Evolutionary conservation across 176 grass and related monocot genomes (phyloP).

Genomic region (Oryza officinalis): DNA sequence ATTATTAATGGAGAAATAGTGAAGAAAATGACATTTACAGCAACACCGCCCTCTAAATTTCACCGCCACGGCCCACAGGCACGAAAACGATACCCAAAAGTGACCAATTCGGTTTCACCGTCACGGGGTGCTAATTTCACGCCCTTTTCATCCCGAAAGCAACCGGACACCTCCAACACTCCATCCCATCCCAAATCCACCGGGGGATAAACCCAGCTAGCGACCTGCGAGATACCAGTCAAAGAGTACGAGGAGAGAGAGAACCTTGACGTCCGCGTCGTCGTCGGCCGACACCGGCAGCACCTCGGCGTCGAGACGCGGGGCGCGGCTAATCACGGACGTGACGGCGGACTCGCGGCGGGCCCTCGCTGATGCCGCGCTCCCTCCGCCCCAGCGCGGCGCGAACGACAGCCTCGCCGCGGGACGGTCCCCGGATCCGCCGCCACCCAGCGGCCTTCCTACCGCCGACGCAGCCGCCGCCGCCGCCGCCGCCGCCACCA

Average conservation of each 20-base stretch:
- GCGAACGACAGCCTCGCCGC: slow-evolving; percentile 37
- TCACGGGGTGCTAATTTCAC: slow-evolving; percentile 12
- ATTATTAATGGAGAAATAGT: neutral
- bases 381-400: slow-evolving; percentile 27
- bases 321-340: slow-evolving; percentile 67
- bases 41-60: slow-evolving; percentile 15
- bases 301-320: slow-evolving; percentile 49
- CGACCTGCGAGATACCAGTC: neutral
- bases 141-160: slow-evolving; percentile 7
- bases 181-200: slow-evolving; percentile 26
- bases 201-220: neutral
- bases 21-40: slow-evolving; percentile 11
- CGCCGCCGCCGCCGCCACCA: slow-evolving; percentile 49
- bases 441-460: slow-evolving; percentile 26
- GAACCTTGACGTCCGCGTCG: slow-evolving; percentile 45
- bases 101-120: slow-evolving; percentile 37
- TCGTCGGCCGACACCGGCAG: slow-evolving; percentile 73
- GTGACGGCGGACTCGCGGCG: slow-evolving; percentile 45
- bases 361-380: slow-evolving; percentile 17
- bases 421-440: slow-evolving; percentile 32
- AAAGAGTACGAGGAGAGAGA: neutral
- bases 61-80: neutral
- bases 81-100: neutral
- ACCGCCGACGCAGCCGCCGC: slow-evolving; percentile 14
- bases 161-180: neutral